A percentile compares a stretch with the other conserved stretches of the same genome.
These are phyloP conservation scores for Purpureocillium takamizusanense DNA, from an alignment of 2,329 filamentous ascomycete species.

Conservation along the genomic window DNA sequence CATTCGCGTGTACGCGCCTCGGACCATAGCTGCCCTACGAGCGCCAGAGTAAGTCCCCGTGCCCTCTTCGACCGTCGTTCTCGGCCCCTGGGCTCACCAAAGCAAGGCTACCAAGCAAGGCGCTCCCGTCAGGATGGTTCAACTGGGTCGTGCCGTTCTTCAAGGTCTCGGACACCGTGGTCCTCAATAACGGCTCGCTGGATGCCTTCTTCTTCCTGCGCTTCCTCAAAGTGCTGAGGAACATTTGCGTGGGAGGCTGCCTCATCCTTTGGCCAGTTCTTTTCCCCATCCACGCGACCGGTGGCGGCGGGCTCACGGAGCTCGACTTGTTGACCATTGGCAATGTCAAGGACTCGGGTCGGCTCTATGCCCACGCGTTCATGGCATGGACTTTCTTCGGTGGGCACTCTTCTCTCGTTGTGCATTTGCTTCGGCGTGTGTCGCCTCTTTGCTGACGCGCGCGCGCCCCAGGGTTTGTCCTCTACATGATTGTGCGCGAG, in stretches of 20 bases:
- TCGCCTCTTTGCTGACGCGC: not conserved
- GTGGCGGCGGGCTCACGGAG: slow-evolving; percentile 53
- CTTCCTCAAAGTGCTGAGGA: slow-evolving; percentile 59
- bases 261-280: slow-evolving; percentile 81
- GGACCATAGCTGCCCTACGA: slow-evolving; percentile 39
- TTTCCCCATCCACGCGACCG: slow-evolving; percentile 79
- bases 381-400: slow-evolving; percentile 69
- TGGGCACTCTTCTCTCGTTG: slow-evolving; percentile 6
- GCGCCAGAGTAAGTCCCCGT: slow-evolving; percentile 25
- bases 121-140: slow-evolving; percentile 50
- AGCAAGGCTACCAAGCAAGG: slow-evolving; percentile 48
- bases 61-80: not conserved
- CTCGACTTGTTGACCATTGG: slow-evolving; percentile 72
- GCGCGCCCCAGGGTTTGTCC: slow-evolving; percentile 62
- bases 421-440: not conserved
- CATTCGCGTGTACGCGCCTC: slow-evolving; percentile 45
- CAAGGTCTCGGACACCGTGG: slow-evolving; percentile 63
- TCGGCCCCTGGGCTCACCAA: not conserved
- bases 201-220: slow-evolving; percentile 88
- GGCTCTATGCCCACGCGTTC: slow-evolving; percentile 75
- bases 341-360: slow-evolving; percentile 54
- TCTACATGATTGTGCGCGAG: slow-evolving; percentile 82
- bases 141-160: slow-evolving; percentile 63
- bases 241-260: slow-evolving; percentile 76
- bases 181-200: slow-evolving; percentile 83